Evolutionary conservation across 805 yeast species (phyloP), one percentile per base, ranked within the genome.

Genomic region (Candida manassasensis): DNA sequence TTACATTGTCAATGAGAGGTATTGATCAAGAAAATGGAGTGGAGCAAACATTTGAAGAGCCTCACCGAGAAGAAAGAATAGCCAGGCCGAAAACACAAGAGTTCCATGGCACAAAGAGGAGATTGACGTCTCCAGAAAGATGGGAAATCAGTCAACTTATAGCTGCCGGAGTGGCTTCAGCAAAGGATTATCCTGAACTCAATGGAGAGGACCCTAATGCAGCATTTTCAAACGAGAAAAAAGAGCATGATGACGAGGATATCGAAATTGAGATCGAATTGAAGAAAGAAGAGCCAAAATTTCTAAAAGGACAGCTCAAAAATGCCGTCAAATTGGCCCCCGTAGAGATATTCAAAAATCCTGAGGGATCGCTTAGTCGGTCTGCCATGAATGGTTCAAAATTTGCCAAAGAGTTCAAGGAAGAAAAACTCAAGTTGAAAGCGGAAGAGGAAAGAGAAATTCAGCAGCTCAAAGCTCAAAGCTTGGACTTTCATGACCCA

Each of bases 111-210:
- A 57, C 41, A 60, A 55, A 53, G 29, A 38, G 69, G 41, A 68
- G 84, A 35, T 55, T 81, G 22, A 81, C 94, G 0, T 83, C 94
- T 0, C 94, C 94, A 0, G 97, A 89, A 57, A 60, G 87, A 37
- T 89, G 96, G 95, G 97, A 90, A 52, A 70, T 85, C 34, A 68
- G 84, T 21, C 96, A 89, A 52, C 61, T 89, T 29, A 84, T 83
- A 17, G 80, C 90, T 0, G 75, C 90, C 4, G 95, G 95, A 2
- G 89, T 76, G 0, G 75, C 78, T 0, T 67, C 78, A 4, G 74
- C 81, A 1, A 69, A 75, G 3, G 89, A 81, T 42, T 79, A 79
- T 49, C 88, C 88, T 1, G 89, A 79, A 36, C 50, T 81, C 10
- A 36, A 44, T 22, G 47, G 29, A 7, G 40, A 41, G 1, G 25